phyloP scores from a whole-genome alignment of 345 rosid genomes.

The Raphanus raphanistrum region DNA sequence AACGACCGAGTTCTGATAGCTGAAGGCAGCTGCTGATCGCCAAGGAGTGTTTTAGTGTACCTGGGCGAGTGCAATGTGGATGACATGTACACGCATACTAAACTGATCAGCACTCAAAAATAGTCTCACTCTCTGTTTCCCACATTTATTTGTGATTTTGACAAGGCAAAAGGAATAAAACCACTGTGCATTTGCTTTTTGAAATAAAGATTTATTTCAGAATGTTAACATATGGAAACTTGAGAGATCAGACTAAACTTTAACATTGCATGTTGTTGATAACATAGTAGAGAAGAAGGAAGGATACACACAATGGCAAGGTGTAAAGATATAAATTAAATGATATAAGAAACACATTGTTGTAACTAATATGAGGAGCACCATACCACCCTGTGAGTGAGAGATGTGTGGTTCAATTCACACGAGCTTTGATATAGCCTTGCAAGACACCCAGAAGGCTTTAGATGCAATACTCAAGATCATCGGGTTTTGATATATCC shows the following conservation, averaged over 20 bases:
- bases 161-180: constrained; percentile 1
- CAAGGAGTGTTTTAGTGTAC: constrained; percentile 79
- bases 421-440: constrained; percentile 79
- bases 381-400: neutral
- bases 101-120: neutral
- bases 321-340: constrained; percentile 24
- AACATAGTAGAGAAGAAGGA: neutral
- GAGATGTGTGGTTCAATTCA: constrained; percentile 47
- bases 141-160: constrained; percentile 6
- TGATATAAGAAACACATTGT: constrained; percentile 28
- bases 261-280: constrained; percentile 11
- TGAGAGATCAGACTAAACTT: neutral
- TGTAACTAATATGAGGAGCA: constrained; percentile 1
- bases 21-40: constrained; percentile 94
- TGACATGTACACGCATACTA: constrained; percentile 48
- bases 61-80: constrained; percentile 85
- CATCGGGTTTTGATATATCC: constrained; percentile 93
- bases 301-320: constrained; percentile 19
- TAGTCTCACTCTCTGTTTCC: constrained; percentile 10
- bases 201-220: constrained; percentile 11
- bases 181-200: constrained; percentile 19
- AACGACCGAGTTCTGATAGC: constrained; percentile 87
- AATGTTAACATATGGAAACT: neutral
- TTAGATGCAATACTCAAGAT: constrained; percentile 71
- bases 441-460: constrained; percentile 89